Percentiles rank a stretch among this genome's conserved stretches.
These are phyloP conservation scores for Gautieria morchelliformis DNA, from an alignment of 768 basidiomycete species.

Conservation along the genomic window DNA sequence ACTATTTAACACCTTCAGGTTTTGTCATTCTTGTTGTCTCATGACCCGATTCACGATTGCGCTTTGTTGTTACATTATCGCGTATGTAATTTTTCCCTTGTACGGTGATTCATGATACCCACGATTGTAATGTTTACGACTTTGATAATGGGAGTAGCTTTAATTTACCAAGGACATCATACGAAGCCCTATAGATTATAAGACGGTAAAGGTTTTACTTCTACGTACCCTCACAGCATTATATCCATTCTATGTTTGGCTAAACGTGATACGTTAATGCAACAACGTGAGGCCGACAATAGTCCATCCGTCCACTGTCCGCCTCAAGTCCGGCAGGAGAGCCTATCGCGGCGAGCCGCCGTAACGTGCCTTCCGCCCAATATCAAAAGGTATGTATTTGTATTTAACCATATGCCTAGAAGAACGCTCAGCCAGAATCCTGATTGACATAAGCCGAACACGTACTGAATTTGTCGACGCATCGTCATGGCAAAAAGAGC, in stretches of 20 bases:
- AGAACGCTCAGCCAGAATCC: not conserved
- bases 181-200: too few species aligned
- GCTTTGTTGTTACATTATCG: constrained; percentile 1
- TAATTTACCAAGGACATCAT: too few species aligned
- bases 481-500: constrained; percentile 92
- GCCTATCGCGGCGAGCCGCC: constrained; percentile 27
- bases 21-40: not conserved
- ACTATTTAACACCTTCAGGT: not conserved
- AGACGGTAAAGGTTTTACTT: too few species aligned
- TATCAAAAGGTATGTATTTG: constrained; percentile 92
- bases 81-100: not conserved
- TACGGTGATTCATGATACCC: not conserved
- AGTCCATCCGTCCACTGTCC: not conserved
- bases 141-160: too few species aligned
- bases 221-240: too few species aligned
- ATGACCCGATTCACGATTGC: not conserved
- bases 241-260: too few species aligned
- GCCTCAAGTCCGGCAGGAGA: not conserved
- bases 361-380: constrained; percentile 88
- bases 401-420: constrained; percentile 97
- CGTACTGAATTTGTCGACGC: constrained; percentile 92
- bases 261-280: too few species aligned
- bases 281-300: too few species aligned
- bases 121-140: not conserved
- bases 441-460: constrained; percentile 11